Evolutionary conservation across 345 rosid genomes (phyloP).

Genomic region (Populus pruinosa): DNA sequence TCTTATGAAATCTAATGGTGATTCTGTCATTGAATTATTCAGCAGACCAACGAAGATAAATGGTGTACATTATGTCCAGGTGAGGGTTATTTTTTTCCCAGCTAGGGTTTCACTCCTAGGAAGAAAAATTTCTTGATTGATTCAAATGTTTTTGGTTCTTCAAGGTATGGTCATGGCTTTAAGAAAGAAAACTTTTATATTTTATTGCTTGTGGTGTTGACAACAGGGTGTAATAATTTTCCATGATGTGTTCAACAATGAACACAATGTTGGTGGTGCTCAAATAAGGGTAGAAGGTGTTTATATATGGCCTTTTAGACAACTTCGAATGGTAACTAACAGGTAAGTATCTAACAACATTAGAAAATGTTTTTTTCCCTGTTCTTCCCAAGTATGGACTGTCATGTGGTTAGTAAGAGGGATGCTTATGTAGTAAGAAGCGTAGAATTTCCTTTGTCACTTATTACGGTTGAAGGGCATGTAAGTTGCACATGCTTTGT

Average conservation of each 20-base stretch:
- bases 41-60: conserved; percentile 83
- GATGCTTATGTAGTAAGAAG: background rate
- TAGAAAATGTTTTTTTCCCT: background rate
- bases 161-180: background rate
- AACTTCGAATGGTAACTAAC: conserved; percentile 90
- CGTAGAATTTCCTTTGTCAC: background rate
- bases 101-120: background rate
- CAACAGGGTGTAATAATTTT: conserved; percentile 91
- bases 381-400: background rate
- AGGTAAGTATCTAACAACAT: conserved; percentile 46
- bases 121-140: background rate
- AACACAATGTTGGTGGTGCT: conserved; percentile 88
- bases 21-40: conserved; percentile 77
- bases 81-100: conserved; percentile 16
- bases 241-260: conserved; percentile 88
- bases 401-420: background rate
- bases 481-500: background rate
- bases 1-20: conserved; percentile 67
- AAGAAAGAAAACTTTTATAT: background rate
- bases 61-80: conserved; percentile 97
- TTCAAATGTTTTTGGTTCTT: background rate
- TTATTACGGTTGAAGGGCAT: background rate
- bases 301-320: conserved; percentile 98
- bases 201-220: conserved; percentile 14
- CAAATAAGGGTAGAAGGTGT: conserved; percentile 97